Conservation (phyloP, 1,284 basidiomycete species). For the Ganoderma leucocontextum region DNA sequence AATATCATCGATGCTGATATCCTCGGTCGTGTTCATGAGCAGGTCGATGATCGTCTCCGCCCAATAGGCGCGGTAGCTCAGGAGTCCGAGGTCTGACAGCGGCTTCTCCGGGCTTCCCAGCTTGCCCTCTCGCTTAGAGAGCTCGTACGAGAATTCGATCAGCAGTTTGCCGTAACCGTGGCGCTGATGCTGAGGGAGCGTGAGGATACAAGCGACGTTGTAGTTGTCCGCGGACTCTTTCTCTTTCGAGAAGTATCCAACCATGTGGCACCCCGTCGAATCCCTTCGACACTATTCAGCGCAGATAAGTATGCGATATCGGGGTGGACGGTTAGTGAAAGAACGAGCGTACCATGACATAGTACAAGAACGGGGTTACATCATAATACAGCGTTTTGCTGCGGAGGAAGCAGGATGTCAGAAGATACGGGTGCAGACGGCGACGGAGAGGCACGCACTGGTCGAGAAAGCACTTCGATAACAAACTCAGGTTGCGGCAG, state of each 20-base stretch:
- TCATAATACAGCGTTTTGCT: slow-evolving; percentile 99
- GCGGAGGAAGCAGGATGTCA: slow-evolving; percentile 36
- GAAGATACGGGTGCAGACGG: slow-evolving; percentile 24
- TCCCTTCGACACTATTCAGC: slow-evolving; percentile 79
- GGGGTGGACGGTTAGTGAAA: slow-evolving; percentile 11
- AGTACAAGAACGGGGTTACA: slow-evolving; percentile 99
- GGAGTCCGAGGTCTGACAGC: slow-evolving; percentile 91
- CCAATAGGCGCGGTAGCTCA: slow-evolving; percentile 98
- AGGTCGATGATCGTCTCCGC: slow-evolving; percentile 96
- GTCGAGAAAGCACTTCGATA: slow-evolving; percentile 98
- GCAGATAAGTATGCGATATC: slow-evolving; percentile 28
- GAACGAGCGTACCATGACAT: slow-evolving; percentile 83
- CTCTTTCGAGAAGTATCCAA: slow-evolving; percentile 99
- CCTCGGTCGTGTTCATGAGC: slow-evolving; percentile 76
- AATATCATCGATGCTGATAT: slow-evolving; percentile 96
- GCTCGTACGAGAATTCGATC: slow-evolving; percentile 98
- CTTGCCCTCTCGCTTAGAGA: slow-evolving; percentile 96
- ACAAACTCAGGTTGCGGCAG: slow-evolving; percentile 96
- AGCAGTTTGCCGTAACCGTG: slow-evolving; percentile 95
- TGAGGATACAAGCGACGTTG: slow-evolving; percentile 99
- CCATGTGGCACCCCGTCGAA: slow-evolving; percentile 90
- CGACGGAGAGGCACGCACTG: slow-evolving; percentile 61
- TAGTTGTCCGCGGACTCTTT: slow-evolving; percentile 98
- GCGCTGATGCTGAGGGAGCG: slow-evolving; percentile 96
- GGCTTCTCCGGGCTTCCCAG: slow-evolving; percentile 98